These are phyloP conservation scores for Fusarium vanettenii DNA, from an alignment of 2,329 filamentous ascomycete genomes.

Conservation along the genomic window DNA sequence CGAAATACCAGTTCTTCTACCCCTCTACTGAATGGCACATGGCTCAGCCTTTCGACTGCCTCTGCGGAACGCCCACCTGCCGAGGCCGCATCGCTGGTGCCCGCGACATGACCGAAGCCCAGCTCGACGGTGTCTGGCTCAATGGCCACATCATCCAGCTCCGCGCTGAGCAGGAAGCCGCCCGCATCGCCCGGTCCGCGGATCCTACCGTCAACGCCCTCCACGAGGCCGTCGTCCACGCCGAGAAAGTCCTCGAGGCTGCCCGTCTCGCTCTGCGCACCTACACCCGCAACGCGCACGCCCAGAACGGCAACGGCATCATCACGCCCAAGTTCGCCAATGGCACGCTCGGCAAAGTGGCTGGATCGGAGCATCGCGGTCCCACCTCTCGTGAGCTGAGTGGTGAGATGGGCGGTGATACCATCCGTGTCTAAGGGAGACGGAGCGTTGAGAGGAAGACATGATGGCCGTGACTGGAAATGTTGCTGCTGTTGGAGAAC, in stretches of 20 bases:
- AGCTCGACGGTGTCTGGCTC: conserved; percentile 70
- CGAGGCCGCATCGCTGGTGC: conserved; percentile 73
- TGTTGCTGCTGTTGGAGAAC: conserved; percentile 21
- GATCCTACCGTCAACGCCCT: conserved; percentile 58
- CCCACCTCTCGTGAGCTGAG: conserved; percentile 66
- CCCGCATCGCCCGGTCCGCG: conserved; percentile 25
- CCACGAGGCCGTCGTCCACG: conserved; percentile 56
- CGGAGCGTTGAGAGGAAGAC: not conserved
- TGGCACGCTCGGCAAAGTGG: conserved; percentile 40
- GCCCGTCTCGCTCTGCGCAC: conserved; percentile 56
- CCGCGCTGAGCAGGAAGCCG: conserved; percentile 55
- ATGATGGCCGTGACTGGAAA: conserved; percentile 10
- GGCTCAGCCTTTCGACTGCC: conserved; percentile 77
- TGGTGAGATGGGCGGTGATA: conserved; percentile 74
- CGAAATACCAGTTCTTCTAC: conserved; percentile 71
- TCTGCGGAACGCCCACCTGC: conserved; percentile 69
- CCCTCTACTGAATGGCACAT: conserved; percentile 81
- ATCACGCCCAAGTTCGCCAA: conserved; percentile 31
- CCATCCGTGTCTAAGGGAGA: conserved; percentile 45
- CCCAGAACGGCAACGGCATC: conserved; percentile 31
- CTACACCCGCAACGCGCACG: conserved; percentile 44
- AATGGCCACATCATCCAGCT: conserved; percentile 71
- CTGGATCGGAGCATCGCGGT: conserved; percentile 52
- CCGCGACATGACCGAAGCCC: conserved; percentile 64
- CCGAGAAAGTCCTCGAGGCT: conserved; percentile 60